phyloP scores from a whole-genome alignment of 768 basidiomycete genomes.

The Mycena belliarum region DNA sequence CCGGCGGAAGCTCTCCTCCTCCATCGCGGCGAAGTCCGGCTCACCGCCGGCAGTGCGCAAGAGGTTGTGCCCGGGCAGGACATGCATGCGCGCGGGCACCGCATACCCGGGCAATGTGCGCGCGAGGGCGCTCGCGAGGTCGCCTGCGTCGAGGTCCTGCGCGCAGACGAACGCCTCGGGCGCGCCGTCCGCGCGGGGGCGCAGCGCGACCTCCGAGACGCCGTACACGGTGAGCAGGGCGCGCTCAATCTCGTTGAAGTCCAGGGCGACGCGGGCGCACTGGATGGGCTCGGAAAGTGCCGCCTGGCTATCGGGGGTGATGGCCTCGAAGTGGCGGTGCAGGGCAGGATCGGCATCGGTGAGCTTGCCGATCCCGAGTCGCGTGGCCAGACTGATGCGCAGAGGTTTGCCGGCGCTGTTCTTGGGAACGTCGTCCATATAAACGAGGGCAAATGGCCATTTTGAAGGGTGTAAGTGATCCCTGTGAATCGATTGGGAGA shows the following conservation, averaged over 20 bases:
- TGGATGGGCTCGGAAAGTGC: slow-evolving; percentile 39
- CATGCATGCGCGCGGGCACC: slow-evolving; percentile 37
- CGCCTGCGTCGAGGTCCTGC: slow-evolving; percentile 19
- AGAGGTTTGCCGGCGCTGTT: slow-evolving; percentile 48
- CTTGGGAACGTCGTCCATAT: slow-evolving; percentile 49
- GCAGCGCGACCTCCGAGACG: slow-evolving; percentile 39
- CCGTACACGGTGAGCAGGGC: slow-evolving; percentile 30
- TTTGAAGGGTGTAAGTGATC: slow-evolving; percentile 48
- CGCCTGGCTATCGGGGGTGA: slow-evolving; percentile 31
- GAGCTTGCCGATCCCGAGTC: slow-evolving; percentile 38
- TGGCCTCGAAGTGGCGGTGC: slow-evolving; percentile 43
- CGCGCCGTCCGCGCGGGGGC: slow-evolving; percentile 31
- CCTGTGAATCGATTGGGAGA: slow-evolving; percentile 22
- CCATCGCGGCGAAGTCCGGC: slow-evolving; percentile 34
- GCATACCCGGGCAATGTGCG: slow-evolving; percentile 38
- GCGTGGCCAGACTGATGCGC: slow-evolving; percentile 42
- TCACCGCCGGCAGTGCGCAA: slow-evolving; percentile 21
- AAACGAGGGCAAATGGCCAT: slow-evolving; percentile 50
- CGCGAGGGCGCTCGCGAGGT: slow-evolving; percentile 26
- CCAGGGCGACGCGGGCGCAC: slow-evolving; percentile 34
- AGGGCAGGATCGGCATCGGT: slow-evolving; percentile 35
- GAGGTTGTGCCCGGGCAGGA: slow-evolving; percentile 28
- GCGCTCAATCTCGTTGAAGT: slow-evolving; percentile 28
- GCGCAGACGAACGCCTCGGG: slow-evolving; percentile 40
- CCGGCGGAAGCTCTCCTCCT: slow-evolving; percentile 2